Conservation (phyloP, 2,329 filamentous ascomycete genomes). For the Paraconiothyrium sp. region DNA sequence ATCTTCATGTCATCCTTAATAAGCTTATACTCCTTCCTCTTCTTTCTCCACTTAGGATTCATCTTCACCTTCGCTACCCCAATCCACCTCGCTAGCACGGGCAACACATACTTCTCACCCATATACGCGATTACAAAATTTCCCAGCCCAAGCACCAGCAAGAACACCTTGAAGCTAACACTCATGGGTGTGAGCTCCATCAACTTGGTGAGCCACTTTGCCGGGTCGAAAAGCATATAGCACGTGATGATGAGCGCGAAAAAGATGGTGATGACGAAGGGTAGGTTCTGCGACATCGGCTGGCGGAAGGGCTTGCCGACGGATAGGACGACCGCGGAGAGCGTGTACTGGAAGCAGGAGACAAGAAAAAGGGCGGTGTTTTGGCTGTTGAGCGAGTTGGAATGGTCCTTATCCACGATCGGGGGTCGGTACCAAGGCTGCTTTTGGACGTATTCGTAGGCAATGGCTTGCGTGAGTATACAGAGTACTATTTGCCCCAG, state of each 20-base stretch:
- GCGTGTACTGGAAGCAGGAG: conserved; percentile 94
- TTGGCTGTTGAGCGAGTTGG: conserved; percentile 89
- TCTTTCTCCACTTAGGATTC: conserved; percentile 70
- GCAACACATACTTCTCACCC: conserved; percentile 77
- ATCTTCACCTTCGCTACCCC: conserved; percentile 69
- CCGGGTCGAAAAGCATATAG: conserved; percentile 84
- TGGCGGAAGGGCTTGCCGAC: conserved; percentile 92
- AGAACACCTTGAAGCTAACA: conserved; percentile 74
- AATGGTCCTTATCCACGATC: conserved; percentile 76
- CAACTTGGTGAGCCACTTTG: conserved; percentile 71
- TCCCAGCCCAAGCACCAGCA: conserved; percentile 74
- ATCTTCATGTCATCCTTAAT: conserved; percentile 58
- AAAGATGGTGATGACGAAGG: conserved; percentile 81
- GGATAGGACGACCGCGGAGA: conserved; percentile 87
- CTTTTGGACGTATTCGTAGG: conserved; percentile 76
- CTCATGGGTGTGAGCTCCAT: conserved; percentile 90
- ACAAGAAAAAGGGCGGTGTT: conserved; percentile 91
- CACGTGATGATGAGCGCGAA: conserved; percentile 72
- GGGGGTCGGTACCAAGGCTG: conserved; percentile 90
- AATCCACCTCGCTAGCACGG: conserved; percentile 71
- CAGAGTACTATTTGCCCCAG: conserved; percentile 88
- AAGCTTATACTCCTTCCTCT: conserved; percentile 87
- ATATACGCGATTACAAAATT: conserved; percentile 76
- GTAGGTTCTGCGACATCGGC: conserved; percentile 80
- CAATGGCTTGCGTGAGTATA: conserved; percentile 77